Evolutionary conservation across 2,329 filamentous ascomycete genomes (phyloP).

Genomic region (Huntiella omanensis): DNA sequence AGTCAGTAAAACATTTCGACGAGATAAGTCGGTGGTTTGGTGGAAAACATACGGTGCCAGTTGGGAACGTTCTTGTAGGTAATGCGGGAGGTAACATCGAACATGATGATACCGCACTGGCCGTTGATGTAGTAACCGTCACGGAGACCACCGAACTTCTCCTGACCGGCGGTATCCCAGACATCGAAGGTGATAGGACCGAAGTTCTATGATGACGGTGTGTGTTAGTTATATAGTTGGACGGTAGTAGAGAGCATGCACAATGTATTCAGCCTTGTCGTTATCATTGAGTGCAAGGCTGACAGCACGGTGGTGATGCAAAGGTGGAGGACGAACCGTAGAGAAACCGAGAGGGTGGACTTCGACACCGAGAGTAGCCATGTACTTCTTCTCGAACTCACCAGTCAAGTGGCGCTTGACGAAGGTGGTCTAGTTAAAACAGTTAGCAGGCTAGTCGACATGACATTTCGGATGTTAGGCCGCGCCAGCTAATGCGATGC

Average conservation of each 20-base stretch:
- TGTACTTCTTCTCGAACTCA: slow-evolving; percentile 99
- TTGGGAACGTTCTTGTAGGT: slow-evolving; percentile 99
- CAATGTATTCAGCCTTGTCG: not conserved
- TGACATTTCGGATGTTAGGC: not conserved
- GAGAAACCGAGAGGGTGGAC: slow-evolving; percentile 96
- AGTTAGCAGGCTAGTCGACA: not conserved
- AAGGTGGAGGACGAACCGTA: slow-evolving; percentile 51
- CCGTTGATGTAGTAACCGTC: slow-evolving; percentile 99
- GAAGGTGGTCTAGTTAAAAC: slow-evolving; percentile 66
- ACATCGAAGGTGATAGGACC: slow-evolving; percentile 97
- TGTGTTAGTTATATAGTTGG: not conserved
- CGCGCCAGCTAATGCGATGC: slow-evolving; percentile 7
- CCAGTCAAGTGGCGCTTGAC: slow-evolving; percentile 99
- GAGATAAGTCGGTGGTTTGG: not conserved
- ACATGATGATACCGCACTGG: slow-evolving; percentile 99
- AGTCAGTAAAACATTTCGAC: not conserved
- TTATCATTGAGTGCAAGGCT: not conserved
- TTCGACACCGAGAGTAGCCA: slow-evolving; percentile 97
- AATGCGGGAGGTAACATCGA: slow-evolving; percentile 97
- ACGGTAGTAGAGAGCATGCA: not conserved
- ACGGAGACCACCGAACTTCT: slow-evolving; percentile 98
- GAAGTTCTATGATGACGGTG: slow-evolving; percentile 46
- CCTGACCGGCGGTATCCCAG: slow-evolving; percentile 96
- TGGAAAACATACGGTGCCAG: slow-evolving; percentile 77
- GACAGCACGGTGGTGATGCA: not conserved